phyloP scores from a whole-genome alignment of 805 yeast genomes.

The Zygoascus tannicola region DNA sequence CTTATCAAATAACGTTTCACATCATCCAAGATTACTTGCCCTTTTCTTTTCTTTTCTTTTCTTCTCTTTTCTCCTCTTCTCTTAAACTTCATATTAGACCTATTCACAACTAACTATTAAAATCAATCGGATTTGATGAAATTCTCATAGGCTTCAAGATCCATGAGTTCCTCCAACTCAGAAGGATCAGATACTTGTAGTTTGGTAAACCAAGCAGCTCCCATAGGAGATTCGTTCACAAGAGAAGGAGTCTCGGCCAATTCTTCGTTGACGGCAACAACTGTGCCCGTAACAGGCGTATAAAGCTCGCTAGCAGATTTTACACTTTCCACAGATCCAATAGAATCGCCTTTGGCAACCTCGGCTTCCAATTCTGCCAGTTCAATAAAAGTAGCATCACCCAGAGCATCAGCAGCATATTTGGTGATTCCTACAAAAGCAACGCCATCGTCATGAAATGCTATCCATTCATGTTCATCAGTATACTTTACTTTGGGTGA shows the following conservation, averaged over 20 bases:
- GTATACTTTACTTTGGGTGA: constrained; percentile 44
- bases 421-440: constrained; percentile 83
- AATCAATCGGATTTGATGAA: constrained; percentile 19
- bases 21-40: too few relatives aligned
- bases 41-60: too few relatives aligned
- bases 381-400: constrained; percentile 93
- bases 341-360: constrained; percentile 63
- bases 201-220: constrained; percentile 88
- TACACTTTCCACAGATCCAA: constrained; percentile 92
- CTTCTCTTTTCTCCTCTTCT: neutral
- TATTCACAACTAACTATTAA: constrained; percentile 2
- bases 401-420: constrained; percentile 93
- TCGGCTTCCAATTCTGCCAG: constrained; percentile 63
- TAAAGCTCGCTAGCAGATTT: constrained; percentile 91
- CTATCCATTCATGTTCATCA: constrained; percentile 91
- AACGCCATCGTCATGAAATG: constrained; percentile 70
- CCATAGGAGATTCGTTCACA: constrained; percentile 84
- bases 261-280: constrained; percentile 58
- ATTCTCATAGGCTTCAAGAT: constrained; percentile 26
- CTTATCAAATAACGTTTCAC: too few relatives aligned
- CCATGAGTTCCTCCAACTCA: constrained; percentile 24
- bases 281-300: constrained; percentile 72
- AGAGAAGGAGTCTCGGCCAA: constrained; percentile 66
- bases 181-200: constrained; percentile 43
- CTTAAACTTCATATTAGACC: neutral